Base-by-base conservation (phyloP, 768 basidiomycete species). In the Kwoniella shandongensis region DNA sequence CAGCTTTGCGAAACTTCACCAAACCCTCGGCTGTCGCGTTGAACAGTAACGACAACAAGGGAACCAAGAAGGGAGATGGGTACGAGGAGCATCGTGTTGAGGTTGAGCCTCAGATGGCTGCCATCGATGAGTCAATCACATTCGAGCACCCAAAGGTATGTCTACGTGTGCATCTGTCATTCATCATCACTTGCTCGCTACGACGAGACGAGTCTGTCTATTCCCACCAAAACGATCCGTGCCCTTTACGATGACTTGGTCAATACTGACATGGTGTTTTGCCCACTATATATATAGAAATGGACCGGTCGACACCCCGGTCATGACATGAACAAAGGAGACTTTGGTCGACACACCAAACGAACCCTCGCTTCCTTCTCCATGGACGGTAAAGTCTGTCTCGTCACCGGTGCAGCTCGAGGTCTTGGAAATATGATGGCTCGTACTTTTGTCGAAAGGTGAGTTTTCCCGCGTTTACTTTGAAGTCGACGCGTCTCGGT, bases 391-490 rank as follows among this genome's bases (percentile, higher is more conserved):
- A 70, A 94, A 86, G 91, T 91, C 51, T 90, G 89, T 78, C 79
- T 93, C 66, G 86, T 98, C 48, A 98, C 94, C 36, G 94, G 94
- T 44, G 94, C 86, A 51, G 94, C 92, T 12, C 82, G 88, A 68
- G 94, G 94, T 6, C 79, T 98, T 44, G 94, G 94, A 6, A 82
- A 88, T 63, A 87, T 91, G 76, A 91, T 97, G 74, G 92, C 91
- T 74, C 83, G 86, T 44, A 91, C 91, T 12, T 92, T 97, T 76
- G 69, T 92, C 63, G 85, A 88, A 77, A 88, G 88, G 88, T 89
- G 67, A 67, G 84, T 79, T 29, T 12, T 18, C 11, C 22, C 30
- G 20, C 32, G 51, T 35, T 27, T 49, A 29, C 23, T 25, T 29
- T 5, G 11, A 4, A 22, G 7, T 13, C 32, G 13, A 32, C 32